A percentile compares a stretch with the other conserved stretches of the same genome.
Conservation (phyloP, 331 rosid species). For the Arachis monticola region DNA sequence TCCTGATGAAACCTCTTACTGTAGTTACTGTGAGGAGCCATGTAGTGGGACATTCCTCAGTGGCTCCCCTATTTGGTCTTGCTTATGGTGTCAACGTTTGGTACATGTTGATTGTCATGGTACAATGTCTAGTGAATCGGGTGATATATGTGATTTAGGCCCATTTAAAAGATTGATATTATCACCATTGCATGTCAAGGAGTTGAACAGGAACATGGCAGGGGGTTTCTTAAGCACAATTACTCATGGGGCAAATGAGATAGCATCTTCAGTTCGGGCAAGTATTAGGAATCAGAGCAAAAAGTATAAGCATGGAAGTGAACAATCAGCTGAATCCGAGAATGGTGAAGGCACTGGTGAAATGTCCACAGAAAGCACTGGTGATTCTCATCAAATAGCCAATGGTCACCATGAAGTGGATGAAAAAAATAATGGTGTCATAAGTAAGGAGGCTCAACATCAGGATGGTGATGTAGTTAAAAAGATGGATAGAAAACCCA, state of each 20-base stretch:
- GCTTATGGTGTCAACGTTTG: conserved; percentile 95
- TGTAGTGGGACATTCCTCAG: conserved; percentile 94
- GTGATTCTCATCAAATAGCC: conserved; percentile 54
- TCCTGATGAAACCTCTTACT: conserved; percentile 77
- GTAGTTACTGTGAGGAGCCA: conserved; percentile 96
- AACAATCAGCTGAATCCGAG: conserved; percentile 61
- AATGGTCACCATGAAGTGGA: conserved; percentile 71
- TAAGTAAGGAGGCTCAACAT: conserved; percentile 55
- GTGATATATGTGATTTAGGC: conserved; percentile 95
- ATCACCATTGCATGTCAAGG: conserved; percentile 84
- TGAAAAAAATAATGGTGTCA: conserved; percentile 54
- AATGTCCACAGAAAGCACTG: conserved; percentile 71
- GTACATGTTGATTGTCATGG: conserved; percentile 97
- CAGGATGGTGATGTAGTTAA: conserved; percentile 64
- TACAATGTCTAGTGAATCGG: conserved; percentile 81
- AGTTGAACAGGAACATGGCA: conserved; percentile 55
- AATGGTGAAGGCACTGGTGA: conserved; percentile 65
- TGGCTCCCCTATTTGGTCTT: conserved; percentile 98
- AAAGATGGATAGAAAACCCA: conserved; percentile 59
- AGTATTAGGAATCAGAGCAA: conserved; percentile 86
- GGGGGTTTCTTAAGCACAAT: conserved; percentile 87
- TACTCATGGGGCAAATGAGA: conserved; percentile 97
- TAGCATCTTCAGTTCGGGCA: conserved; percentile 93
- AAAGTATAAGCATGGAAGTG: conserved; percentile 77
- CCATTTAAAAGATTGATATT: conserved; percentile 83